Evolutionary conservation across 345 rosid genomes (phyloP), one percentile per base, ranked within the genome.

Genomic region (Acer saccharum): DNA sequence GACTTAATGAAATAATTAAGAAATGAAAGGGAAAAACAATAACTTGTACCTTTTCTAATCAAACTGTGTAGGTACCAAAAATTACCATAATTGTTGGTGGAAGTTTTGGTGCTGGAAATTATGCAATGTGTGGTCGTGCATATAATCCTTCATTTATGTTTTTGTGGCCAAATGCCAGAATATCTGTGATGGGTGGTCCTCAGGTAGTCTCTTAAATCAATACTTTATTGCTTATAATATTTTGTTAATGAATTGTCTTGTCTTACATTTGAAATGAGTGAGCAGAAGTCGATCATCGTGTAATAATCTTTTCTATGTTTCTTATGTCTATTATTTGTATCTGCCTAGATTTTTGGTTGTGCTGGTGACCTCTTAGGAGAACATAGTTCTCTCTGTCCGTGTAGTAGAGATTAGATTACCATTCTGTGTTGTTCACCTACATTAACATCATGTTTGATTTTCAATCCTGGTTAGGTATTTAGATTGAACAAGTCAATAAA

Each of bases 51-150:
- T 48, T 60, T 61, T 27, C 74, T 8, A 21, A 73, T 63, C 20
- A 71, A 23, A 76, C 29, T 55, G 78, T 82, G 21, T 85, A 93
- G 98, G 97, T 95, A 17, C 99, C 98, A 55, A 95, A 92, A 86
- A 82, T 93, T 70, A 93, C 99, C 18, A 85, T 95, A 3, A 88
- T 93, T 41, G 91, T 92, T 6, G 98, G 99, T 68, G 97, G 98
- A 83, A 93, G 99, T 83, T 93, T 92, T 69, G 99, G 99, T 76
- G 99, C 99, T 66, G 99, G 99, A 81, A 92, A 95, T 80, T 93
- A 93, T 78, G 98, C 99, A 16, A 95, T 95, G 99, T 95, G 99
- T 74, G 99, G 99, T 4, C 98, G 97, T 83, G 99, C 99, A 41
- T 95, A 86, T 72, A 92, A 87, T 83, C 97, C 99, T 63, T 79